These are phyloP conservation scores for Silybum marianum DNA, from an alignment of 129 eudicot species.

Conservation along the genomic window DNA sequence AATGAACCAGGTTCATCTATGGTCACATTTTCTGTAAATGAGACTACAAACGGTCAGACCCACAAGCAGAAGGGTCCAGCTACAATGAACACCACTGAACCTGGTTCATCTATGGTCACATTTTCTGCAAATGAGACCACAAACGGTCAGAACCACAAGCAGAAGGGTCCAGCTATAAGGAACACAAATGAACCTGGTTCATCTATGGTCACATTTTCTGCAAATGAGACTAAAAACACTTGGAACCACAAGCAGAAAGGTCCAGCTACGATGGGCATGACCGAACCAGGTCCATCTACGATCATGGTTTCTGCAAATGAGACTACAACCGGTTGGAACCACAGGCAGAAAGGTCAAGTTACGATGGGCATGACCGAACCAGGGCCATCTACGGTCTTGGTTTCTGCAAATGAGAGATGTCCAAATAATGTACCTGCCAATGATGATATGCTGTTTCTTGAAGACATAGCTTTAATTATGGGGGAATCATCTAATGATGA, in stretches of 20 bases:
- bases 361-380: neutral
- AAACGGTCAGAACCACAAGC: neutral
- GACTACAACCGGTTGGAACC: neutral
- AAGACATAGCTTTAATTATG: slow-evolving; percentile 37
- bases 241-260: neutral
- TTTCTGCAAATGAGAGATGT: slow-evolving; percentile 8
- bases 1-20: slow-evolving; percentile 38
- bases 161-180: neutral
- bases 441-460: slow-evolving; percentile 24
- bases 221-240: neutral
- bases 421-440: slow-evolving; percentile 15
- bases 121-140: slow-evolving; percentile 5
- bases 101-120: slow-evolving; percentile 25
- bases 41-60: neutral
- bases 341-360: neutral
- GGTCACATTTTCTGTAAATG: slow-evolving; percentile 20
- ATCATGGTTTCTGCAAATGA: slow-evolving; percentile 7
- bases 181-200: slow-evolving; percentile 16
- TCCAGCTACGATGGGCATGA: neutral
- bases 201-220: slow-evolving; percentile 12
- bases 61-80: neutral
- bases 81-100: neutral
- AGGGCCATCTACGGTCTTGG: slow-evolving; percentile 25
- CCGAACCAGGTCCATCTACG: slow-evolving; percentile 26
- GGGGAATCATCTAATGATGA: slow-evolving; percentile 36